Percentiles rank a stretch among this genome's conserved stretches.
These are phyloP conservation scores for Aspergillus thermomutatus DNA, from an alignment of 2,329 filamentous ascomycete species.

Conservation along the genomic window DNA sequence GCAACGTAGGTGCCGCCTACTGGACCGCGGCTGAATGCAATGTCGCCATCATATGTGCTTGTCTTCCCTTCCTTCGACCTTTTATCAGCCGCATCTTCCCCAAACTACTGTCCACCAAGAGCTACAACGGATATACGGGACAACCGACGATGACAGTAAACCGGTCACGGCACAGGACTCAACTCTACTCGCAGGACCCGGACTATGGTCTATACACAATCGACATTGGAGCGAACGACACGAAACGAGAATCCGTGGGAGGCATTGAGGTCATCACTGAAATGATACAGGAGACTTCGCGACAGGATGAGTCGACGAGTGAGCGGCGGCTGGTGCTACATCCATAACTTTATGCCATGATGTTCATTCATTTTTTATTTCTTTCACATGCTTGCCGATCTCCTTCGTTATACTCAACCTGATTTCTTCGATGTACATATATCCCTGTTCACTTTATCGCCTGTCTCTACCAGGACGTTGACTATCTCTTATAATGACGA, in stretches of 20 bases:
- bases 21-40: slow-evolving; percentile 45
- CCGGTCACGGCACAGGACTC: slow-evolving; percentile 9
- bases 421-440: background rate
- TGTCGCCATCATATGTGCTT: slow-evolving; percentile 41
- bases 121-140: slow-evolving; percentile 21
- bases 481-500: background rate
- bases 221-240: slow-evolving; percentile 23
- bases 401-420: background rate
- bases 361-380: background rate
- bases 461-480: background rate
- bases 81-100: slow-evolving; percentile 40
- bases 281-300: slow-evolving; percentile 25
- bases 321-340: slow-evolving; percentile 23
- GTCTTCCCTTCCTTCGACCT: slow-evolving; percentile 39
- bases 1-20: slow-evolving; percentile 40
- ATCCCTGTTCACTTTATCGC: background rate
- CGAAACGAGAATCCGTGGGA: slow-evolving; percentile 7
- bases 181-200: slow-evolving; percentile 19
- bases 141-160: slow-evolving; percentile 15
- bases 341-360: slow-evolving; percentile 2
- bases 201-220: slow-evolving; percentile 30
- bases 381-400: background rate
- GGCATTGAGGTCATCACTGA: slow-evolving; percentile 33
- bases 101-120: slow-evolving; percentile 26
- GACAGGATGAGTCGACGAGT: slow-evolving; percentile 18